Conservation (phyloP, 176 grass and related monocot genomes). For the Avena eriantha region DNA sequence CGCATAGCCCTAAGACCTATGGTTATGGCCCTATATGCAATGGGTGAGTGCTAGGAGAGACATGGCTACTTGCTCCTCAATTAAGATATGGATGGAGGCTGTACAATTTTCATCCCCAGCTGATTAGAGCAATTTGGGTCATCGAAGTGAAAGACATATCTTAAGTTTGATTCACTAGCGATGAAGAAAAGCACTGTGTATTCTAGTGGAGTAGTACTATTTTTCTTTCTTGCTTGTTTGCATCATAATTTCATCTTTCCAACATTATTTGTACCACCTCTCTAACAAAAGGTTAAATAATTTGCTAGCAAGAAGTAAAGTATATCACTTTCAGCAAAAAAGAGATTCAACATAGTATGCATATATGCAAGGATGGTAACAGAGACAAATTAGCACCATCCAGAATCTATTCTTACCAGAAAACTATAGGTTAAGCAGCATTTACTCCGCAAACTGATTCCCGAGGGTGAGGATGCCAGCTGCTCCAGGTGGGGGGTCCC, state of each 20-base stretch:
- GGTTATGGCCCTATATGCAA: neutral
- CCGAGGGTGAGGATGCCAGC: neutral
- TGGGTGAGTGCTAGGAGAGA: neutral
- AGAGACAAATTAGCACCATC: neutral
- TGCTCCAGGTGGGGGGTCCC: neutral
- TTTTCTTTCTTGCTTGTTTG: neutral
- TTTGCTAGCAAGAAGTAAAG: neutral
- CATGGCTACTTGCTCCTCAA: neutral
- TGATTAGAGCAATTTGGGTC: neutral
- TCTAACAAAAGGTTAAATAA: slow-evolving; percentile 5
- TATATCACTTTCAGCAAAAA: neutral
- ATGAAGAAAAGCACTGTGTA: neutral
- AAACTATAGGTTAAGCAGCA: neutral
- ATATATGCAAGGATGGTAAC: neutral
- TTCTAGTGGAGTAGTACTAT: neutral
- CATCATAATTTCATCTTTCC: neutral
- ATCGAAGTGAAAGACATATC: neutral
- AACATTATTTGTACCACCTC: neutral
- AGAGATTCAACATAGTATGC: neutral
- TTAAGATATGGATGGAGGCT: neutral
- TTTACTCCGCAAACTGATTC: neutral
- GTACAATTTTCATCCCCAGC: neutral
- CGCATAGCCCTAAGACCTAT: neutral
- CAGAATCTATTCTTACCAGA: neutral
- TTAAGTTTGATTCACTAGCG: neutral